Evolutionary conservation across 495 filamentous ascomycete species (phyloP).

Genomic region (Copromyces sp.): DNA sequence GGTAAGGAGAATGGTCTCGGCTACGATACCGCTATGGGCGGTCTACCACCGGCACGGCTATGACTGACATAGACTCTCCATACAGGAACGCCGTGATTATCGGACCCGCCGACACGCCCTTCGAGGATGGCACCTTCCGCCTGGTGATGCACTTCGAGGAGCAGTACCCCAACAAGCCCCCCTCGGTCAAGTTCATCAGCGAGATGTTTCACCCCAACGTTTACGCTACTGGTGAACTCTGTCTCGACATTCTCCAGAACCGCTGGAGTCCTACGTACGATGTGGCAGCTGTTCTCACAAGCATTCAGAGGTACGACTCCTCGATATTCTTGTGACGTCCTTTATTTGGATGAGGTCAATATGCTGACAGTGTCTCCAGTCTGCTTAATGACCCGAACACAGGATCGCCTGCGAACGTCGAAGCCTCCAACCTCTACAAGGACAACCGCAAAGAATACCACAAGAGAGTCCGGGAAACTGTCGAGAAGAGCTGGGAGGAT

Average conservation of each 20-base stretch:
- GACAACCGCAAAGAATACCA: conserved; percentile 94
- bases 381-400: conserved; percentile 98
- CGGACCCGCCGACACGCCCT: conserved; percentile 92
- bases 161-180: conserved; percentile 96
- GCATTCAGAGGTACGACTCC: conserved; percentile 75
- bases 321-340: not conserved
- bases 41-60: not conserved
- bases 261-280: conserved; percentile 99
- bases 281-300: conserved; percentile 92
- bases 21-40: not conserved
- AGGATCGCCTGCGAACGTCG: conserved; percentile 92
- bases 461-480: conserved; percentile 90
- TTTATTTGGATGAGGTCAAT: not conserved
- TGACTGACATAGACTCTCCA: conserved; percentile 9
- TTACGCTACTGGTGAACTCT: conserved; percentile 92
- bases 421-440: conserved; percentile 97
- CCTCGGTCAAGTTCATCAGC: conserved; percentile 95
- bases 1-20: conserved; percentile 43
- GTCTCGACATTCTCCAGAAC: conserved; percentile 94
- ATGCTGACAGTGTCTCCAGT: conserved; percentile 38
- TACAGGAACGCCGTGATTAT: conserved; percentile 97
- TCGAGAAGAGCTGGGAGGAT: conserved; percentile 99
- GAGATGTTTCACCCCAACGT: conserved; percentile 99
- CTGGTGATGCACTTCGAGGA: conserved; percentile 99
- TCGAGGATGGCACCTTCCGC: conserved; percentile 96